Evolutionary conservation across 768 basidiomycete genomes (phyloP), one percentile per base, ranked within the genome.

Genomic region (Amanita exitialis): DNA sequence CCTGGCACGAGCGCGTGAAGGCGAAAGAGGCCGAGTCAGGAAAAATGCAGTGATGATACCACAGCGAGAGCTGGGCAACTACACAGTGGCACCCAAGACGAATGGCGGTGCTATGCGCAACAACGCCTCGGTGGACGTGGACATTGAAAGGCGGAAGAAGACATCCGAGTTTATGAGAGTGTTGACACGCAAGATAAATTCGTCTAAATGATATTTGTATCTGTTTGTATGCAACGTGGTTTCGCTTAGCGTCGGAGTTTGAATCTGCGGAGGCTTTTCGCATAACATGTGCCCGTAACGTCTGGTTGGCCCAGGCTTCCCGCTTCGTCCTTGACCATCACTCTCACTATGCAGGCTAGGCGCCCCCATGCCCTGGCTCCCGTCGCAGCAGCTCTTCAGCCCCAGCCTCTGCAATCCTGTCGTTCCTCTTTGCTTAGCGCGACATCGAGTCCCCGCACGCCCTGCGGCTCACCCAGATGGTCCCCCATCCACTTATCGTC

Each of bases 31-130:
- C 44, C 72, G 82, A 16, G 77, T 83, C 49, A 74, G 80, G 62
- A 83, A 79, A 73, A 87, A 92, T 50, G 86, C 86, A 2, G 90
- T 92, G 30, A 76, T 78, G 70, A 90, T 94, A 51, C 90, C 91
- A 2, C 78, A 86, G 63, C 69, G 82, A 48, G 78, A 86, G 52
- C 61, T 90, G 12, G 82, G 84, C 46, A 84, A 72, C 53, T 94
- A 90, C 65, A 86, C 85, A 0, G 78, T 92, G 23, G 90, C 90
- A 36, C 90, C 90, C 6, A 77, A 66, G 58, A 58, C 64, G 47
- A 81, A 76, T 47, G 66, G 74, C 4, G 83, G 82, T 2, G 58
- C 80, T 35, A 56, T 69, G 48, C 72, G 74, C 59, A 66, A 64
- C 45, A 82, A 74, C 57, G 57, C 63, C 27, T 84, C 81, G 46